phyloP scores from a whole-genome alignment of 371 early-diverging fungal genomes.

The Actinomucor elegans region DNA sequence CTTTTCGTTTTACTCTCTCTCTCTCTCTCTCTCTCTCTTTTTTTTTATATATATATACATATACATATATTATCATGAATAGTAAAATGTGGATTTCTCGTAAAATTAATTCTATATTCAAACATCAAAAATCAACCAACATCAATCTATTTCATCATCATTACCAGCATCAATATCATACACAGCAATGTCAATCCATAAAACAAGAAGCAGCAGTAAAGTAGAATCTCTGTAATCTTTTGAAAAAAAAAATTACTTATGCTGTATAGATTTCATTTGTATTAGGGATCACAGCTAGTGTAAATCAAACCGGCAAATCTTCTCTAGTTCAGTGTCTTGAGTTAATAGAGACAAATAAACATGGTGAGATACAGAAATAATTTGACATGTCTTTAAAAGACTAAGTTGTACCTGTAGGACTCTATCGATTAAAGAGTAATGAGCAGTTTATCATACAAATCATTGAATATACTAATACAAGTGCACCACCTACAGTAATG shows the following conservation, averaged over 20 bases:
- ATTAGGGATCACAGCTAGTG: constrained; percentile 24
- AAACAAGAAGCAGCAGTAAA: background rate
- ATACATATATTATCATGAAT: too few species aligned
- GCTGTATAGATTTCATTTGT: constrained; percentile 22
- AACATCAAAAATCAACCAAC: constrained; percentile 1
- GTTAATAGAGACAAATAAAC: constrained; percentile 21
- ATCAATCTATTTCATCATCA: background rate
- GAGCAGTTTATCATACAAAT: constrained; percentile 4
- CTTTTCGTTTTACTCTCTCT: background rate
- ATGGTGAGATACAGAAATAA: background rate
- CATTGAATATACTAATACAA: constrained; percentile 5
- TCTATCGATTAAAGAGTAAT: constrained; percentile 12
- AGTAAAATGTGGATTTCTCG: constrained; percentile 42
- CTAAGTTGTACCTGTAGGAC: background rate
- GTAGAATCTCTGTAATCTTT: background rate
- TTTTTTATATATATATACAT: background rate
- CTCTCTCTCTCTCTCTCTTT: background rate
- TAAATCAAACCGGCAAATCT: constrained; percentile 33
- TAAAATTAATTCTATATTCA: constrained; percentile 16
- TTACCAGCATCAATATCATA: too few species aligned
- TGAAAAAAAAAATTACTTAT: background rate
- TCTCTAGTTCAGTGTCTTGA: constrained; percentile 28
- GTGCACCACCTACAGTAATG: background rate
- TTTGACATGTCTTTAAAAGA: background rate
- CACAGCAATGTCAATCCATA: too few species aligned